Conservation (phyloP, 1,284 basidiomycete species). For the Pseudozyma sp. region DNA sequence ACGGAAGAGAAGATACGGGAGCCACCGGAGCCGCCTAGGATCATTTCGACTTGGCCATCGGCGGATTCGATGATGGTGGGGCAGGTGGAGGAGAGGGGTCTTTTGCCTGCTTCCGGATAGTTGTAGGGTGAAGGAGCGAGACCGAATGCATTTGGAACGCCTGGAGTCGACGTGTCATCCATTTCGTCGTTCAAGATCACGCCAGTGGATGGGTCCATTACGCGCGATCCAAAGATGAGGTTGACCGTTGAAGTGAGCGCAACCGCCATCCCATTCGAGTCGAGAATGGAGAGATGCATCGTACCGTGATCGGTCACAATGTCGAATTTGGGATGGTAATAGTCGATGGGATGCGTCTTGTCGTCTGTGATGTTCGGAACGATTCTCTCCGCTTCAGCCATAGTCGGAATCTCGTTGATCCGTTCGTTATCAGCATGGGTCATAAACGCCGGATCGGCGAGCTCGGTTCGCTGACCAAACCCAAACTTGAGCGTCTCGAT, state of each 20-base stretch:
- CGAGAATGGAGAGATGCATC: slow-evolving; percentile 69
- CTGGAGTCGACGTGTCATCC: slow-evolving; percentile 71
- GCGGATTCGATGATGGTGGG: slow-evolving; percentile 69
- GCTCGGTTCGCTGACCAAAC: slow-evolving; percentile 70
- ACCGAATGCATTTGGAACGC: slow-evolving; percentile 70
- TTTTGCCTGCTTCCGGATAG: slow-evolving; percentile 69
- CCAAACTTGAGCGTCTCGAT: slow-evolving; percentile 69
- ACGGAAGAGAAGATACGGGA: slow-evolving; percentile 76
- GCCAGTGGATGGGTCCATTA: slow-evolving; percentile 56
- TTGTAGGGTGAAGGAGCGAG: slow-evolving; percentile 67
- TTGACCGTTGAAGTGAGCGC: slow-evolving; percentile 71
- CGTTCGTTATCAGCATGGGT: slow-evolving; percentile 34
- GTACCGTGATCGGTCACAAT: slow-evolving; percentile 69
- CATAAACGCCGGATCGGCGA: slow-evolving; percentile 71
- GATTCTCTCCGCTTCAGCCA: slow-evolving; percentile 58
- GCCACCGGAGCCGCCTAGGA: slow-evolving; percentile 70
- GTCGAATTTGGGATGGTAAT: slow-evolving; percentile 70
- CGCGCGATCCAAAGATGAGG: slow-evolving; percentile 68
- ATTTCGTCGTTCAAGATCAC: slow-evolving; percentile 69
- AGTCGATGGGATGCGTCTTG: slow-evolving; percentile 54
- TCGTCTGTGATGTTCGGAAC: slow-evolving; percentile 65
- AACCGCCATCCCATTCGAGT: slow-evolving; percentile 69
- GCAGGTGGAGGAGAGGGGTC: slow-evolving; percentile 69
- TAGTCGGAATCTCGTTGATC: slow-evolving; percentile 41
- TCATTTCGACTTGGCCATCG: slow-evolving; percentile 68